Evolutionary conservation across 2,329 filamentous ascomycete genomes (phyloP).

Genomic region (Pseudocercospora vitis): DNA sequence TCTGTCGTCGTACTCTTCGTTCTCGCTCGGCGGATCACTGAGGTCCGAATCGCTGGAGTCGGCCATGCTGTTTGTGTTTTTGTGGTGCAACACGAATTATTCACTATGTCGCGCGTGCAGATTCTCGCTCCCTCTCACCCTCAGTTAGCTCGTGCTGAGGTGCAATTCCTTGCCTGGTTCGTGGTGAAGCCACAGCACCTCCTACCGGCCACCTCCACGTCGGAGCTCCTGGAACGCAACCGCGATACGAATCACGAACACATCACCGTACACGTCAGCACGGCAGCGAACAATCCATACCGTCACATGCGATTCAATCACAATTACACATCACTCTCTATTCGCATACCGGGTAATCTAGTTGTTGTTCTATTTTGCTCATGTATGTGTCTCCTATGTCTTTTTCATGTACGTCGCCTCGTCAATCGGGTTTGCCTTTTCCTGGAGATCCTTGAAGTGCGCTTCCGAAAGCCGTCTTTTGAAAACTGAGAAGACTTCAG

Average conservation of each 20-base stretch:
- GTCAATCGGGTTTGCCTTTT: constrained; percentile 35
- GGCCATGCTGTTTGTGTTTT: constrained; percentile 36
- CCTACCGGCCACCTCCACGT: no score
- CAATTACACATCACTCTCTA: not conserved
- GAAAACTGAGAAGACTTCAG: constrained; percentile 8
- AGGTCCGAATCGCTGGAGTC: constrained; percentile 61
- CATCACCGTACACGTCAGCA: no score
- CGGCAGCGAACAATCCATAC: no score
- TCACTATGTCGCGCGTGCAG: no score
- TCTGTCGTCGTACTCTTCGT: constrained; percentile 58
- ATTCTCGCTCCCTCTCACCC: no score
- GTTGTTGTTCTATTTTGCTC: not conserved
- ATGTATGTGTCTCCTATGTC: not conserved
- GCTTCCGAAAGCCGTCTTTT: constrained; percentile 20
- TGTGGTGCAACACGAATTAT: no score
- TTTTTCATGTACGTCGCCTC: not conserved
- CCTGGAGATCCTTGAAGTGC: constrained; percentile 33
- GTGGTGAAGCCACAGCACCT: no score
- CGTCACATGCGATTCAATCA: no score
- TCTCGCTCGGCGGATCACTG: constrained; percentile 64
- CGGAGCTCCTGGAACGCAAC: no score
- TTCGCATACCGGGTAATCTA: not conserved
- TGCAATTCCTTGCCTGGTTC: no score
- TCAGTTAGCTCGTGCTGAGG: no score
- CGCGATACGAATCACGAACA: no score